Evolutionary conservation across 768 basidiomycete genomes (phyloP), one percentile per base, ranked within the genome.

Genomic region (Cystobasidium ongulense): DNA sequence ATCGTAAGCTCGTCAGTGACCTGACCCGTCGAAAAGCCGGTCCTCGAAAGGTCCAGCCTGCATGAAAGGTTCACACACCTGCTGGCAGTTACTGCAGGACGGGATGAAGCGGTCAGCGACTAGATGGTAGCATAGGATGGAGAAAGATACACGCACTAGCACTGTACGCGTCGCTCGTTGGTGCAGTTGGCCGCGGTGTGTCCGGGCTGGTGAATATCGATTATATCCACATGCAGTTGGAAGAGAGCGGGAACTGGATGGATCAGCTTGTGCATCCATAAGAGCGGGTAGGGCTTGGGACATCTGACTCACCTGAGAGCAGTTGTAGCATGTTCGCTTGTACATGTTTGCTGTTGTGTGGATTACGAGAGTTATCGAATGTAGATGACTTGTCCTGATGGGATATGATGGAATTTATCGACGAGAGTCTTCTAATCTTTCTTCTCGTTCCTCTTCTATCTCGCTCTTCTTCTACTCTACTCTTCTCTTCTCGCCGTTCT

Each of bases 311-410:
- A 59, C 57, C 57, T 15, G 11, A 23, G 57, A 59, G 50, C 65
- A 67, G 65, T 67, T 67, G 65, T 67, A 67, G 65, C 65, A 67
- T 67, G 38, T 67, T 67, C 65, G 65, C 35, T 53, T 67, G 35
- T 41, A 67, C 57, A 59, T 59, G 5, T 67, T 67, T 36, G 46
- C 46, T 50, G 39, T 17, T 50, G n/a, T 8, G 10, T 50, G 15
- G 46, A 50, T n/a, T 50, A 3, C 18, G 15, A 21, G 10, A 17
- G 8, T 50, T 21, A 17, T 7, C 46, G 18, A 8, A n/a, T 50
- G 21, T 11, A 50, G 4, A 7, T 11, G 4, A 17, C 46, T 50
- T 50, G 7, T 8, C 46, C 46, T 50, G 46, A 4, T 41, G 7
- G 39, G 39, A 17, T 11, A 11, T 17, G 18, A 50, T 50, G 46